These are phyloP conservation scores for Babesia gibsoni DNA, from an alignment of 169 alveolate genomes.

Conservation along the genomic window DNA sequence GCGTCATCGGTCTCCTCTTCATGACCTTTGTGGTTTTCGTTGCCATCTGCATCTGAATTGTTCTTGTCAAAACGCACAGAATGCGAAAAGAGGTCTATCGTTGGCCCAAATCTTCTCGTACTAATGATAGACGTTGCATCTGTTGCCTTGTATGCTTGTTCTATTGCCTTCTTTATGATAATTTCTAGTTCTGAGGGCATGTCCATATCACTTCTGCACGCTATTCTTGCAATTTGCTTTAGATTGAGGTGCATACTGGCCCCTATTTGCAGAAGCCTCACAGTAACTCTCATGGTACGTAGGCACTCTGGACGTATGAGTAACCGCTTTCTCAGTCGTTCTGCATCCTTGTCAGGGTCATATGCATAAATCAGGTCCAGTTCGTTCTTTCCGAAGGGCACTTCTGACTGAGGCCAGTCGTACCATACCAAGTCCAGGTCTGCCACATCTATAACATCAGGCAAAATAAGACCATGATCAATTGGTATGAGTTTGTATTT, in stretches of 20 bases:
- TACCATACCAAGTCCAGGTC: conserved; percentile 97
- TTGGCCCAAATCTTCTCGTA: conserved; percentile 58
- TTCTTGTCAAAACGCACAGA: conserved; percentile 9
- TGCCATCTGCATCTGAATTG: neutral
- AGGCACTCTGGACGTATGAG: conserved; percentile 86
- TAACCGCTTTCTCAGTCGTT: conserved; percentile 76
- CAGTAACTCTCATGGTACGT: conserved; percentile 86
- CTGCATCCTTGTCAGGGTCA: conserved; percentile 89
- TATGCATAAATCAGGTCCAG: conserved; percentile 77
- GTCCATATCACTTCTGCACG: conserved; percentile 82
- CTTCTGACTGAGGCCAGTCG: conserved; percentile 94
- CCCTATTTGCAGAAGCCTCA: conserved; percentile 82
- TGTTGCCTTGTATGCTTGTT: conserved; percentile 63
- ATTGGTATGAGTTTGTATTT: conserved; percentile 95
- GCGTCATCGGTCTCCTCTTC: neutral
- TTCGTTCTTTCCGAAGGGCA: conserved; percentile 82
- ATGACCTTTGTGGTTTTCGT: conserved; percentile 9
- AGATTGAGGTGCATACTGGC: conserved; percentile 83
- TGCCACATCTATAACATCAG: conserved; percentile 95
- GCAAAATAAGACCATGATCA: conserved; percentile 97
- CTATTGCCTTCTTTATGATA: conserved; percentile 67
- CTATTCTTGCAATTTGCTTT: conserved; percentile 83
- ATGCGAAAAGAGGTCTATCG: conserved; percentile 38
- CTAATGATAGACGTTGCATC: conserved; percentile 68
- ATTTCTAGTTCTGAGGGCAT: conserved; percentile 84